Percentiles rank a stretch among this genome's conserved stretches.
Evolutionary conservation across 1,139 yeast genomes (phyloP).

Genomic region (Nakaseomyces glabratus): DNA sequence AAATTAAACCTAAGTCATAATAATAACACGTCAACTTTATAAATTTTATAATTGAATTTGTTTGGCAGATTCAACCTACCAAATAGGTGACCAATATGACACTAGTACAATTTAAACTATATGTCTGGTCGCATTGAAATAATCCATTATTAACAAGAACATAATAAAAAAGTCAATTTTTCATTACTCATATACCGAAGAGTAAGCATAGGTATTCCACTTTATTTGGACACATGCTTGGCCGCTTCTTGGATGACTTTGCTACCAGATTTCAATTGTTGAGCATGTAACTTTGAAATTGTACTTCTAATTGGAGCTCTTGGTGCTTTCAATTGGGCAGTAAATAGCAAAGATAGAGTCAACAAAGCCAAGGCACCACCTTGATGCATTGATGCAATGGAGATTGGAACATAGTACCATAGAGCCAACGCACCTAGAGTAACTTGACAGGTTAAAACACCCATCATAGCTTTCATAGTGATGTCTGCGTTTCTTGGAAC

Average conservation of each 20-base stretch:
- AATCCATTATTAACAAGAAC: no score
- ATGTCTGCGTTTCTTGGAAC: constrained; percentile 56
- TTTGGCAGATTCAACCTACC: no score
- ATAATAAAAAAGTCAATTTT: no score
- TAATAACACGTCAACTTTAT: no score
- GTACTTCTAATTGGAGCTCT: constrained; percentile 37
- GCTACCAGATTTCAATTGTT: constrained; percentile 27
- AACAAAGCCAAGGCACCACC: constrained; percentile 91
- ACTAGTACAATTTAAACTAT: no score
- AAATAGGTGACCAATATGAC: no score
- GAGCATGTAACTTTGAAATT: constrained; percentile 29
- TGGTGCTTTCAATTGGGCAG: constrained; percentile 64
- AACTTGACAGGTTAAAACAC: constrained; percentile 74
- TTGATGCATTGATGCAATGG: constrained; percentile 92
- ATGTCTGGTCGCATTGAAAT: no score
- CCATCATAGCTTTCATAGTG: constrained; percentile 63
- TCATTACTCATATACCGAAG: no score
- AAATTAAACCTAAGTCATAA: no score
- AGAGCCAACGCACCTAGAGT: constrained; percentile 79
- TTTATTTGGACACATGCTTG: constrained; percentile 27
- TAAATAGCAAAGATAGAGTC: constrained; percentile 65
- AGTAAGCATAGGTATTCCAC: background rate
- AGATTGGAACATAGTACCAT: constrained; percentile 81
- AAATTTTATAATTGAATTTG: no score
- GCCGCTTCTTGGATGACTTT: constrained; percentile 32